Base-by-base conservation (phyloP, 2,329 filamentous ascomycete genomes). In the Fusarium robinianum region DNA sequence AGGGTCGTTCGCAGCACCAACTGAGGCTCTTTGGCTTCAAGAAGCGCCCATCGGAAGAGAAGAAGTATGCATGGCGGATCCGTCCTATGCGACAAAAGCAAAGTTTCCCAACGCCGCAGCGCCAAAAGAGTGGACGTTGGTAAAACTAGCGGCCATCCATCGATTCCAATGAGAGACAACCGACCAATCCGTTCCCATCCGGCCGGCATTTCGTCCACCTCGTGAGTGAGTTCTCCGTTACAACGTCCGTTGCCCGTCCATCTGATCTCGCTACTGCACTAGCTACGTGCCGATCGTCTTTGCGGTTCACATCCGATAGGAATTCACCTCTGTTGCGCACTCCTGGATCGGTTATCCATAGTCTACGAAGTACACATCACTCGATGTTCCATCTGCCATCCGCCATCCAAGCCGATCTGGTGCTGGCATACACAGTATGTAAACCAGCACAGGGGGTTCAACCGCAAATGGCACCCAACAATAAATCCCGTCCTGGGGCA, bases 71-170 rank as follows among this genome's bases (percentile, higher is more conserved):
- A 55, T 30, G 16, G 16, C 30, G 23, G 29, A 18, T 41, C 39
- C 39, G 30, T 41, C 39, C 15, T 27, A 31, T 18, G 26, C 9
- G 25, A 25, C 29, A 16, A 23, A 43, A 45, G 27, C 36, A 40
- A 40, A 31, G 36, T 27, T 21, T 18, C 10, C 30, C 41, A 42
- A 55, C 45, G 53, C n/a, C 21, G 45, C 41, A 21, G 16, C 39
- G 22, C 26, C 49, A 50, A 39, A 41, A 44, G 49, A 50, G 49
- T 44, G 48, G 46, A 44, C 49, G 46, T 48, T 57, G 30, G n/a
- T n/a, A n/a, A n/a, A n/a, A n/a, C 32, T 54, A 57, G 53, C 41
- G 41, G 46, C 53, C 53, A 44, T 56, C 53, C 31, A 56, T 50
- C 18, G 24, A 31, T 44, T 32, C 34, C 25, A 38, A 25, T 14